phyloP scores from a whole-genome alignment of 2,329 filamentous ascomycete genomes.

The Penicillium sp. region DNA sequence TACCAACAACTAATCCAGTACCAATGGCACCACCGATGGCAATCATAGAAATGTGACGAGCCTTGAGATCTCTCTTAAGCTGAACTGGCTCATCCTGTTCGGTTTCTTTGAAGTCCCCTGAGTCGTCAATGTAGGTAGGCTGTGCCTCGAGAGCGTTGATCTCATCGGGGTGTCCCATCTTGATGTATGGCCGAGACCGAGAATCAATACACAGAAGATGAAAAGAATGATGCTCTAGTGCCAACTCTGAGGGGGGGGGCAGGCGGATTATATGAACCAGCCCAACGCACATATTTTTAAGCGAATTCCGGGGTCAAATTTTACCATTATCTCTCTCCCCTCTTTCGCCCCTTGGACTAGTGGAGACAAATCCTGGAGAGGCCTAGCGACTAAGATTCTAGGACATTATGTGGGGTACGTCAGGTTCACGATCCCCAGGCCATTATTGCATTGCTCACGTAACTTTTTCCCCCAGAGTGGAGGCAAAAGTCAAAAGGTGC shows the following conservation, averaged over 20 bases:
- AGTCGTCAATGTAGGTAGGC: slow-evolving; percentile 1
- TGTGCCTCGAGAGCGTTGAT: slow-evolving; percentile 12
- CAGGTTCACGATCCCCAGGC: not conserved
- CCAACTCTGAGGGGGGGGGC: not conserved
- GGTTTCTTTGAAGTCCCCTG: not conserved
- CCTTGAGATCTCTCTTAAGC: slow-evolving; percentile 10
- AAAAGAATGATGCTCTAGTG: not conserved
- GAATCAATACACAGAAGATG: not conserved
- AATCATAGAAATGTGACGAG: slow-evolving; percentile 23
- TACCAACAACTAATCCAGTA: slow-evolving; percentile 37
- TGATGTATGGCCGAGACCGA: not conserved
- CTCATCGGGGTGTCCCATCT: slow-evolving; percentile 14
- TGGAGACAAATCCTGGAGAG: slow-evolving; percentile 3
- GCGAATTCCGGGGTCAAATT: slow-evolving; percentile 9
- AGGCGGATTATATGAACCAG: not conserved
- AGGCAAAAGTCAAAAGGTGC: not conserved
- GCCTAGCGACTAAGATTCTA: not conserved
- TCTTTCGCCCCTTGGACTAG: slow-evolving; percentile 2
- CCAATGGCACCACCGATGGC: slow-evolving; percentile 43
- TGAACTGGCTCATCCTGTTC: slow-evolving; percentile 4
- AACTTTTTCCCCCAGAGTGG: not conserved
- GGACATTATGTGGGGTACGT: not conserved
- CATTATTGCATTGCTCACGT: not conserved
- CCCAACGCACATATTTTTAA: slow-evolving; percentile 4
- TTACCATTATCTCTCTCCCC: not conserved